A percentile compares a stretch with the other conserved stretches of the same genome.
Evolutionary conservation across 495 filamentous ascomycete species (phyloP).

Genomic region (Pyronema domesticum): DNA sequence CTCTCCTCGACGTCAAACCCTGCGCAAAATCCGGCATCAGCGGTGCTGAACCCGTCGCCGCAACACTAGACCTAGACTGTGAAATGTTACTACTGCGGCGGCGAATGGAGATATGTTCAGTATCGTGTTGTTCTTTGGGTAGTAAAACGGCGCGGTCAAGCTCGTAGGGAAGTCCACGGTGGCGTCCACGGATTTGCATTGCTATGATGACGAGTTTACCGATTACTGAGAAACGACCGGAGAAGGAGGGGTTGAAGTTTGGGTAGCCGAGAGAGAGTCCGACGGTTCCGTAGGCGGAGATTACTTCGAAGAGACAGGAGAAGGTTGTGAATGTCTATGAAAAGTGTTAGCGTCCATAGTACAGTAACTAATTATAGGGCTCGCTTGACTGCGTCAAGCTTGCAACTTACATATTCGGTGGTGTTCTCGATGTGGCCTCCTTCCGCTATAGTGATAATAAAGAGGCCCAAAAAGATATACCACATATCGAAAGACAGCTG

Average conservation of each 20-base stretch:
- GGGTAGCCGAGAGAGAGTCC: slow-evolving; percentile 76
- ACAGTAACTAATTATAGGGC: background rate
- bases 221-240: slow-evolving; percentile 54
- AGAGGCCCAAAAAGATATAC: slow-evolving; percentile 46
- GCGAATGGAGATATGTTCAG: slow-evolving; percentile 28
- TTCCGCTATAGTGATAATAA: slow-evolving; percentile 41
- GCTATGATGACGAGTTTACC: slow-evolving; percentile 86
- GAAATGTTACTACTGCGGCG: slow-evolving; percentile 10
- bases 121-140: slow-evolving; percentile 43
- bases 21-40: background rate
- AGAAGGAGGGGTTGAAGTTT: slow-evolving; percentile 56
- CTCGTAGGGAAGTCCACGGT: slow-evolving; percentile 80
- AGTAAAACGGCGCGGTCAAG: slow-evolving; percentile 54
- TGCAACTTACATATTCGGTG: slow-evolving; percentile 27
- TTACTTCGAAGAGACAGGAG: slow-evolving; percentile 34
- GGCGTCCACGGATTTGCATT: slow-evolving; percentile 82
- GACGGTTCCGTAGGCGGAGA: slow-evolving; percentile 58
- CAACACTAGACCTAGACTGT: slow-evolving; percentile 6
- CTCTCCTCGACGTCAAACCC: background rate
- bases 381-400: background rate
- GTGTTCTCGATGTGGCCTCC: slow-evolving; percentile 32
- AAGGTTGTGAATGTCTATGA: slow-evolving; percentile 32
- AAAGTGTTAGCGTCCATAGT: slow-evolving; percentile 4
- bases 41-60: slow-evolving; percentile 7
- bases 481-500: slow-evolving; percentile 47